Evolutionary conservation across 2,329 filamentous ascomycete genomes (phyloP), one percentile per base, ranked within the genome.

Genomic region (Sphaerostilbella broomeana): DNA sequence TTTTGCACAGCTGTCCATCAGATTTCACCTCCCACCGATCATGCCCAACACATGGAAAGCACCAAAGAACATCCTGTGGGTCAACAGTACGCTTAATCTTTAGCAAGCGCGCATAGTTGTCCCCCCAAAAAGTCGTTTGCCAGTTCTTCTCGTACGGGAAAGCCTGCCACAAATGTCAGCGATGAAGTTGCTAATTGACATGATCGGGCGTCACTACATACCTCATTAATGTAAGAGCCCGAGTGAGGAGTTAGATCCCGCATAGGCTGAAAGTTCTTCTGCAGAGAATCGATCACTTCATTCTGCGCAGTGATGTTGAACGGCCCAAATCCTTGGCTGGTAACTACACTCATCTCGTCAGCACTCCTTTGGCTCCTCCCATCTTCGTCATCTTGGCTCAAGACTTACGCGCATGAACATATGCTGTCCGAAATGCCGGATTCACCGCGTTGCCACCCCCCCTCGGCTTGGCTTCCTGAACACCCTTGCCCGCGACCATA

Each of bases 341-440:
- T 54, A 4, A 56, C 61, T 64, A 28, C 6, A 29, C 1, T 6
- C 5, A 3, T 2, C 3, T 34, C 2, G 12, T 39, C 6, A 32
- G 17, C 10, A 28, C 1, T 1, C 7, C 1, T 7, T 11, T 5
- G 4, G 1, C 2, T 21, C 2, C 17, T 4, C 5, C 16, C 2
- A 15, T 11, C 11, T 9, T 21, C 3, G 8, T 20, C 2, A 15
- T 11, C 11, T 9, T 3, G 22, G n/a, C 2, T n/a, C 6, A 13
- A 12, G 11, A 25, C 64, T 53, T 52, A 69, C 69, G 47, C 0
- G 57, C 46, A 35, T 70, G 68, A 3, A 66, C 52, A 13, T 64
- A 61, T 0, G 68, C 59, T 10, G 48, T 64, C 12, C 74, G 61
- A 72, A 72, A 79, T 0, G 69, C 69, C 0, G 72, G 72, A 25